Evolutionary conservation across 805 yeast genomes (phyloP).

Genomic region (Ogataea saltuana): DNA sequence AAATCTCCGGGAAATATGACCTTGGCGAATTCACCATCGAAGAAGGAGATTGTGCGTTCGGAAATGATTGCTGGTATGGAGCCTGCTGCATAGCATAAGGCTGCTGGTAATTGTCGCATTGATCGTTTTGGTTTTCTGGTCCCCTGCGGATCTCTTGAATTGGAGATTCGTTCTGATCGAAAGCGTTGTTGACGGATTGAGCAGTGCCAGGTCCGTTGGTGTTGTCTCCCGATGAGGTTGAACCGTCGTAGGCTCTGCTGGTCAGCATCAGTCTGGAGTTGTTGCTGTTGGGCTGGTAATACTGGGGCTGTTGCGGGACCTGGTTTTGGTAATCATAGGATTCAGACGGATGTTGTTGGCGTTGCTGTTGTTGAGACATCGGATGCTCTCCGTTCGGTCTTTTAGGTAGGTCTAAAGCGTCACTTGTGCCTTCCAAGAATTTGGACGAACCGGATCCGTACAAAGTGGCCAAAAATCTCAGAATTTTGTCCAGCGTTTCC

Average conservation of each 20-base stretch:
- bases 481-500: constrained; percentile 82
- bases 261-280: constrained; percentile 31
- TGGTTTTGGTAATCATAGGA: constrained; percentile 16
- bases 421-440: constrained; percentile 29
- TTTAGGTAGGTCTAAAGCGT: constrained; percentile 18
- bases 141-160: constrained; percentile 35
- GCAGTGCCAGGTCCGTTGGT: constrained; percentile 3
- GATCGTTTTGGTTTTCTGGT: constrained; percentile 33
- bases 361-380: constrained; percentile 11
- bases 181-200: constrained; percentile 3
- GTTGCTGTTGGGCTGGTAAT: constrained; percentile 12
- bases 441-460: constrained; percentile 63
- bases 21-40: constrained; percentile 31
- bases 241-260: constrained; percentile 27
- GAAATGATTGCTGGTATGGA: constrained; percentile 6
- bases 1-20: constrained; percentile 31
- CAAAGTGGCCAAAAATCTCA: constrained; percentile 82
- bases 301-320: constrained; percentile 10
- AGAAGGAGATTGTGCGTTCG: constrained; percentile 14
- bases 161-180: constrained; percentile 24
- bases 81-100: constrained; percentile 4
- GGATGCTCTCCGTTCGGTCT: constrained; percentile 9
- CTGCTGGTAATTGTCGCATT: constrained; percentile 16
- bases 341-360: constrained; percentile 13
- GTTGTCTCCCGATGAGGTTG: constrained; percentile 11